Conservation (phyloP, 1,139 yeast genomes). For the Ogataea hybrid region DNA sequence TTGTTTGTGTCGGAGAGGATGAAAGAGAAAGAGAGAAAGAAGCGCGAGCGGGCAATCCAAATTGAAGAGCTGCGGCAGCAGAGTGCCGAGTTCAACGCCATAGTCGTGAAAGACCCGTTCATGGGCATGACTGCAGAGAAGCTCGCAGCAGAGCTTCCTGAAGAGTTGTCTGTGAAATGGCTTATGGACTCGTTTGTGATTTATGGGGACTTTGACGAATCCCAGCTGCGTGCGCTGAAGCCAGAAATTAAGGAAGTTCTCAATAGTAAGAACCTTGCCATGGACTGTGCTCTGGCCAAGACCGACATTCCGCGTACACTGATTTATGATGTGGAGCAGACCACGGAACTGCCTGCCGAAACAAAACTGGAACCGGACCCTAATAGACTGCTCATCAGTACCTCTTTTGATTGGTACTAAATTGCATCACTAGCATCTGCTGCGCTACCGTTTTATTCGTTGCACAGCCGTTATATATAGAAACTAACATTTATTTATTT, state of each 20-base stretch:
- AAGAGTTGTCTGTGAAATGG: slow-evolving; percentile 37
- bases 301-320: slow-evolving; percentile 3
- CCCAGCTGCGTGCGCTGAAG: slow-evolving; percentile 28
- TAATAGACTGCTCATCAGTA: slow-evolving; percentile 1
- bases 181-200: slow-evolving; percentile 42
- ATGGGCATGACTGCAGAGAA: slow-evolving; percentile 52
- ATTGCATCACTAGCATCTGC: neutral
- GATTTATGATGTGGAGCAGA: slow-evolving; percentile 6
- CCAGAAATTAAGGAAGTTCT: slow-evolving; percentile 31
- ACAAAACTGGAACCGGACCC: neutral
- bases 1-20: slow-evolving; percentile 19
- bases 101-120: slow-evolving; percentile 51
- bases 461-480: slow-evolving; percentile 5
- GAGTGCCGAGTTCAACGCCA: slow-evolving; percentile 44
- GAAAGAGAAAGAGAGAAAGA: slow-evolving; percentile 22
- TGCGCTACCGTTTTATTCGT: too few relatives aligned
- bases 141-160: slow-evolving; percentile 37
- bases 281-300: slow-evolving; percentile 8
- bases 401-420: slow-evolving; percentile 11
- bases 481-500: neutral
- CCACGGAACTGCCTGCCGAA: neutral
- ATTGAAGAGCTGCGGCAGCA: slow-evolving; percentile 11
- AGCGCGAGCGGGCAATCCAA: slow-evolving; percentile 19
- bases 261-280: slow-evolving; percentile 4
- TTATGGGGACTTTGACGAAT: slow-evolving; percentile 34